Base-by-base conservation (phyloP, 2,329 filamentous ascomycete genomes). In the Esteya vermicola region DNA sequence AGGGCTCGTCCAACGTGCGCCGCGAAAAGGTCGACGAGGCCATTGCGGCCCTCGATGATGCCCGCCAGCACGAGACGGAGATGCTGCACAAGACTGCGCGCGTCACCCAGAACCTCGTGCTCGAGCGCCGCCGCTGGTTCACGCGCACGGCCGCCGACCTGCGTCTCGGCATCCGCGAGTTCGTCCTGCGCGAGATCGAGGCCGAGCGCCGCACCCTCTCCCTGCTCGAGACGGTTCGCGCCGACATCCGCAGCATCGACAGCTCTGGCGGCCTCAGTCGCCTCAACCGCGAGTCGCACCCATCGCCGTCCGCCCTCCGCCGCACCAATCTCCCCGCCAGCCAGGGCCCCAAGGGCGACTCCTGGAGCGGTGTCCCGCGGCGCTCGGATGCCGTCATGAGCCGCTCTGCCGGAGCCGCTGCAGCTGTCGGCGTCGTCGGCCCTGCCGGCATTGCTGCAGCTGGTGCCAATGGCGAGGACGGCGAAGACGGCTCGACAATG, bases 11-110 rank as follows among this genome's bases (percentile, higher is more conserved):
- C 14, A 91, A 78, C 43, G 88, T 98, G 27, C 81, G 85, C 46
- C 74, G 82, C 27, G 91, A 98, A 55, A 98, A 96, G 63, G 91
- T 96, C 22, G 91, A 98, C 56, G 91, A 98, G 60, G 91, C 91
- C n/a, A 93, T 98, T 52, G 72, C 78, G 16, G 75, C 85, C 5
- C 71, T 96, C 5, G 86, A 94, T 47, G 91, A 96, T 54, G 91
- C 91, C 4, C 73, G 81, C 41, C 78, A 73, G 47, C 77, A 83
- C 49, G 91, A 98, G 61, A 67, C 77, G 13, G 83, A 86, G 52
- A 73, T 98, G 20, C 74, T 76, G 45, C 76, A 83, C 51, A 95
- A 94, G 63, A 93, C 86, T 0, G 78, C 85, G 45, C 76, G 85
- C 36, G 89, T 98, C 9, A 96, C 91, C 0, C 70, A 79, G 35